Base-by-base conservation (phyloP, 1,284 basidiomycete genomes). In the Ceratobasidium theobromae region DNA sequence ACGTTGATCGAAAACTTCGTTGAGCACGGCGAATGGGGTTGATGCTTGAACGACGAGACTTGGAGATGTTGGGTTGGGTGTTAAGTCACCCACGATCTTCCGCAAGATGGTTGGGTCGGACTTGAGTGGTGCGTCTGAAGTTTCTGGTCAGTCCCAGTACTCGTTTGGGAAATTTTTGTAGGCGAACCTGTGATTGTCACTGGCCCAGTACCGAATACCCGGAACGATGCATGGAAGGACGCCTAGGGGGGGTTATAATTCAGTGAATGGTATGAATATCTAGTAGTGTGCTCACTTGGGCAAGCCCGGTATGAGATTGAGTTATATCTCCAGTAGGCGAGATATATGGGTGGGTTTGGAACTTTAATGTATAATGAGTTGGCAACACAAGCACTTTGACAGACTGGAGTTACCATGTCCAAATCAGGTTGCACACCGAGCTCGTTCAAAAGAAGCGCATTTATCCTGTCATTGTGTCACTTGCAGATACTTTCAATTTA, bases 301-400 rank as follows among this genome's bases (percentile, higher is more conserved):
- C 28, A 12, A 64, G 53, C 25, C 58, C 54, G 0, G 46, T 27
- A 14, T 48, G 16, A 18, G 27, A 28, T 11, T 53, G 21, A 12
- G 30, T 32, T 18, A 54, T 33, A 3, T 67, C 57, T 14, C 45
- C 58, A 23, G 54, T 35, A 1, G 66, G 65, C 9, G 55, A 66
- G 11, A 69, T 64, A 32, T 69, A 69, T 33, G 68, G 57, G 35
- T 69, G 68, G 8, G 68, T 64, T 69, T 69, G 68, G 40, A 69
- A 69, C 68, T 69, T 38, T 3, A 30, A 27, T 18, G 9, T 25
- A 9, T 16, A 46, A 49, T 30, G 49, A 35, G 14, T 18, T 5
- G 14, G 51, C 5, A 27, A 11, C 12, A 21, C 2, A 1, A 48
- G 27, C 6, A 27, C 30, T 16, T 41, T 21, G 12, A 18, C 14